phyloP scores from a whole-genome alignment of 495 filamentous ascomycete species.

The Hypoxylon lienhwacheense region DNA sequence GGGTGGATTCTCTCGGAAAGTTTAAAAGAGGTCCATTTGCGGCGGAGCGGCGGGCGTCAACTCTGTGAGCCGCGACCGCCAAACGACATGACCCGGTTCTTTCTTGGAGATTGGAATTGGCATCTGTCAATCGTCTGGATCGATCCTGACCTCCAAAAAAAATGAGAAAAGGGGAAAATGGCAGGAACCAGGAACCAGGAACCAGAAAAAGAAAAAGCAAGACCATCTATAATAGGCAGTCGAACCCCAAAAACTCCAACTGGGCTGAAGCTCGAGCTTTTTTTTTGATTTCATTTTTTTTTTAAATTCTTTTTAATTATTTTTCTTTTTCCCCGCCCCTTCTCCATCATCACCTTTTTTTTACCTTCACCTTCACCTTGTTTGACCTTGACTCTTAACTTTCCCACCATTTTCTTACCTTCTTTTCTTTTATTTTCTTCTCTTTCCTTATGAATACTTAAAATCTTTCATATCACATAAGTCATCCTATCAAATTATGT shows the following conservation, averaged over 20 bases:
- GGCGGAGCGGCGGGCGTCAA: too few relatives aligned
- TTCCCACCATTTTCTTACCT: neutral
- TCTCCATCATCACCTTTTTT: slow-evolving; percentile 1
- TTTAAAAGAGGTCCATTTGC: too few relatives aligned
- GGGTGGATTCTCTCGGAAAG: too few relatives aligned
- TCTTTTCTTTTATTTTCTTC: neutral
- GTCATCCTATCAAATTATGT: too few relatives aligned
- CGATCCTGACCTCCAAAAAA: slow-evolving; percentile 8
- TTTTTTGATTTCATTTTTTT: neutral
- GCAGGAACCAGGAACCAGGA: too few relatives aligned
- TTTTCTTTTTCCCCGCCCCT: neutral
- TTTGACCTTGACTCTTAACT: neutral
- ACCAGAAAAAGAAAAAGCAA: slow-evolving; percentile 10
- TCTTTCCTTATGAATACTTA: too few relatives aligned
- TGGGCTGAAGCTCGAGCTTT: slow-evolving; percentile 2
- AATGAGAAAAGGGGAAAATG: slow-evolving; percentile 1
- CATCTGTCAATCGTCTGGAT: slow-evolving; percentile 5
- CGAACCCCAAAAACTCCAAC: slow-evolving; percentile 11
- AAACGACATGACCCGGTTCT: neutral
- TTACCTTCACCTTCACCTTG: neutral
- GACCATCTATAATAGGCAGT: neutral
- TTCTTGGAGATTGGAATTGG: slow-evolving; percentile 6
- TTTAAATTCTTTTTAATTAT: too few relatives aligned
- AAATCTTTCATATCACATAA: too few relatives aligned
- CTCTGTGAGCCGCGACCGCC: too few relatives aligned